A percentile compares a stretch with the other conserved stretches of the same genome.
Evolutionary conservation across 1,284 basidiomycete genomes (phyloP).

Genomic region (Pseudozyma tsukubaensis): DNA sequence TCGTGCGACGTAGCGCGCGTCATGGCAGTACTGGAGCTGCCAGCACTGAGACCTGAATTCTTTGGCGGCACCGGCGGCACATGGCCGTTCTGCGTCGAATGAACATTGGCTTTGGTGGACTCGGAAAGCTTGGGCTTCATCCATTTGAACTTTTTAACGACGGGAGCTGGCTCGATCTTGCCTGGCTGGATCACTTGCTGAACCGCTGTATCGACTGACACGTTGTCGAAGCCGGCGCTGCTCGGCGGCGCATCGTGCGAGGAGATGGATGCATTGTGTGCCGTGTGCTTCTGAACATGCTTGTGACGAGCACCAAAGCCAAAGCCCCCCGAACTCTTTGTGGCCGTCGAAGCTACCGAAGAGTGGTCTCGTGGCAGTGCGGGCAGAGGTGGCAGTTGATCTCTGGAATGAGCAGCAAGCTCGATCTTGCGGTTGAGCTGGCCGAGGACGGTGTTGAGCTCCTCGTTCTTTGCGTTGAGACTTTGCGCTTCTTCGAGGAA

Average conservation of each 20-base stretch:
- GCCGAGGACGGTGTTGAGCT: conserved; percentile 84
- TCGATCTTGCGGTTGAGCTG: conserved; percentile 70
- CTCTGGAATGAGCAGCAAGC: conserved; percentile 27
- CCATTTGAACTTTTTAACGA: conserved; percentile 73
- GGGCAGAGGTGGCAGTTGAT: conserved; percentile 36
- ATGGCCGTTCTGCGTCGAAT: neutral
- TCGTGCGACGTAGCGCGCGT: conserved; percentile 47
- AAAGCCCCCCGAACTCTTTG: conserved; percentile 38
- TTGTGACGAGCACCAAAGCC: conserved; percentile 53
- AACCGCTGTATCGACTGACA: conserved; percentile 68
- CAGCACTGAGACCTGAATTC: conserved; percentile 8
- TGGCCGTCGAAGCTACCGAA: neutral
- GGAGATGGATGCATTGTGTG: conserved; percentile 43
- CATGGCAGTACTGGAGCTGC: conserved; percentile 14
- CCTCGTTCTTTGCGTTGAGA: conserved; percentile 90
- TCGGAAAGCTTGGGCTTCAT: conserved; percentile 70
- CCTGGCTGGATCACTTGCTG: conserved; percentile 69
- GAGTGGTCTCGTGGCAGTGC: conserved; percentile 23
- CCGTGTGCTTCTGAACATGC: conserved; percentile 35
- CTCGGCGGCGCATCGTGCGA: conserved; percentile 41
- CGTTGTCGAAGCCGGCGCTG: conserved; percentile 37
- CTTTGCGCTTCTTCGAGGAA: conserved; percentile 90
- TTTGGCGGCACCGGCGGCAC: conserved; percentile 50
- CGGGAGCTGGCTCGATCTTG: conserved; percentile 69
- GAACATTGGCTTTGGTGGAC: conserved; percentile 33